Percentiles rank a stretch among this genome's conserved stretches.
Evolutionary conservation across 2,329 filamentous ascomycete species (phyloP).

Genomic region (Penicillium paneum): DNA sequence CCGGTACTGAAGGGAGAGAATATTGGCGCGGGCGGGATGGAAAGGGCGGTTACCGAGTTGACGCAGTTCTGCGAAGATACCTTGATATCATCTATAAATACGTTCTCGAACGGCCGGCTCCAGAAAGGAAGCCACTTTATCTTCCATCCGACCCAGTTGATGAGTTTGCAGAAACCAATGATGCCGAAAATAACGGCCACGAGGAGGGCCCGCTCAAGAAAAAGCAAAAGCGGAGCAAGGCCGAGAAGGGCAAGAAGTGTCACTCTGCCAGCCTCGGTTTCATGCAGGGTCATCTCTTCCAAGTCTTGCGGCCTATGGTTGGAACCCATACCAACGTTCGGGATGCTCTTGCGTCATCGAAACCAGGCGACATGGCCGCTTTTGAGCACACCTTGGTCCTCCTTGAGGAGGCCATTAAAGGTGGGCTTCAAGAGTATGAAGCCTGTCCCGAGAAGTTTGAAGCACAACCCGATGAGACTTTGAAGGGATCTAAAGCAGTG

Average conservation of each 20-base stretch:
- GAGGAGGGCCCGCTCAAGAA: slow-evolving; percentile 51
- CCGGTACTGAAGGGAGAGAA: slow-evolving; percentile 66
- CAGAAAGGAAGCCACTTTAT: slow-evolving; percentile 69
- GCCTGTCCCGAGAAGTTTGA: slow-evolving; percentile 40
- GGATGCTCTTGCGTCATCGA: slow-evolving; percentile 71
- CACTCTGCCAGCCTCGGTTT: slow-evolving; percentile 66
- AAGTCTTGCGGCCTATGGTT: slow-evolving; percentile 80
- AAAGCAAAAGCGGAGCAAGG: slow-evolving; percentile 39
- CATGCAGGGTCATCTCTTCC: slow-evolving; percentile 91
- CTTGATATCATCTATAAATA: slow-evolving; percentile 84
- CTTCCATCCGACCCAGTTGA: slow-evolving; percentile 53
- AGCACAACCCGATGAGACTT: slow-evolving; percentile 33
- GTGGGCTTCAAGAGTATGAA: slow-evolving; percentile 67
- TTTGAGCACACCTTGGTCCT: slow-evolving; percentile 74
- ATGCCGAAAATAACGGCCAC: slow-evolving; percentile 36
- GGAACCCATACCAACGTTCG: slow-evolving; percentile 76
- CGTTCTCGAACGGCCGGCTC: slow-evolving; percentile 63
- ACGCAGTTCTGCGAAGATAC: slow-evolving; percentile 83
- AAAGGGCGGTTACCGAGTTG: slow-evolving; percentile 80
- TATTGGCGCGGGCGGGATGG: slow-evolving; percentile 83
- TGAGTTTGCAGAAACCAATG: slow-evolving; percentile 19
- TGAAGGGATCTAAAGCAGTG: slow-evolving; percentile 53
- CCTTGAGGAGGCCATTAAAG: slow-evolving; percentile 71
- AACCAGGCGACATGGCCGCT: slow-evolving; percentile 67
- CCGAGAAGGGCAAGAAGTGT: slow-evolving; percentile 46